phyloP scores from a whole-genome alignment of 257 asterid genomes.

The Verbascum thapsus region DNA sequence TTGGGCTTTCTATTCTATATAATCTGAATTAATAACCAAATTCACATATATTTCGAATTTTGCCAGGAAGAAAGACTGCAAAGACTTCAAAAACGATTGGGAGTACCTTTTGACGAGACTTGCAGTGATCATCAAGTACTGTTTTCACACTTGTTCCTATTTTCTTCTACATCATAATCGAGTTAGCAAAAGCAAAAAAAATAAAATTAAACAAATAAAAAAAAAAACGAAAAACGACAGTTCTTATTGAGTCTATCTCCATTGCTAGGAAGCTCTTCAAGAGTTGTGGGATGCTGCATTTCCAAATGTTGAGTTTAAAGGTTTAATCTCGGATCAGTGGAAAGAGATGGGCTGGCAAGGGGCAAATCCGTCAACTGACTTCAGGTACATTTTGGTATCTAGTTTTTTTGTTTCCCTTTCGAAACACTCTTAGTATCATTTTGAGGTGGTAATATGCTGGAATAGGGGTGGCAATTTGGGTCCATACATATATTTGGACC shows the following conservation, averaged over 20 bases:
- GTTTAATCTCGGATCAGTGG: conserved; percentile 92
- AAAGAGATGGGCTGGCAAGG: conserved; percentile 99
- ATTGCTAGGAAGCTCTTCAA: conserved; percentile 72
- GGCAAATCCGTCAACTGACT: conserved; percentile 87
- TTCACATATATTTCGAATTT: conserved; percentile 24
- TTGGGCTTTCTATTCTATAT: not conserved
- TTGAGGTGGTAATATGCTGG: not conserved
- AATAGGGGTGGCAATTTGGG: no score
- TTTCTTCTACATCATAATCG: conserved; percentile 11
- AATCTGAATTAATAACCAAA: conserved; percentile 12
- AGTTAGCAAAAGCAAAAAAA: not conserved
- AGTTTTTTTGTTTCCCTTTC: not conserved
- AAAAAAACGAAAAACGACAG: conserved; percentile 26
- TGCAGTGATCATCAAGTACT: conserved; percentile 75
- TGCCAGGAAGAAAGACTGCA: conserved; percentile 77
- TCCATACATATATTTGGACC: no score
- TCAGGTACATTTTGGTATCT: conserved; percentile 55
- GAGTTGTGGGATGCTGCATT: conserved; percentile 73
- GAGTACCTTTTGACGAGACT: conserved; percentile 81
- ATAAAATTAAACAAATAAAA: not conserved
- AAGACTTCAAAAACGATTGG: conserved; percentile 73
- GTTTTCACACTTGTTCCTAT: conserved; percentile 29
- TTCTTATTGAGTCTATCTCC: conserved; percentile 30
- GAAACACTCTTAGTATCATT: not conserved
- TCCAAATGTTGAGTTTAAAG: conserved; percentile 71